Conservation (phyloP, 2,329 filamentous ascomycete genomes). For the Amphichorda felina region DNA sequence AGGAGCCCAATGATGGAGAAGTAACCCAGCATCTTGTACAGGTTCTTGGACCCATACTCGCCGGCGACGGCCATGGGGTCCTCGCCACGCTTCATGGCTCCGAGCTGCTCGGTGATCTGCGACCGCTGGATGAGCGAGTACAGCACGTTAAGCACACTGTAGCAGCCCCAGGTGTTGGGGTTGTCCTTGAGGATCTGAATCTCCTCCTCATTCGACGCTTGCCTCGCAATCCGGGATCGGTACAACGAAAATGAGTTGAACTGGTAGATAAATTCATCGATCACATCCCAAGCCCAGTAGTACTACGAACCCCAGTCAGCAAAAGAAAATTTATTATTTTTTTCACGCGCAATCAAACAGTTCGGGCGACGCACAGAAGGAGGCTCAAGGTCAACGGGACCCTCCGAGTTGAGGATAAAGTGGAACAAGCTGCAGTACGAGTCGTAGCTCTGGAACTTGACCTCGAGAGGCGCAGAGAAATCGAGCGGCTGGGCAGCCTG, state of each 20-base stretch:
- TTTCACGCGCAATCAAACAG: neutral
- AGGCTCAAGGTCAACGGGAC: slow-evolving; percentile 93
- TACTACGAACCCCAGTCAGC: slow-evolving; percentile 45
- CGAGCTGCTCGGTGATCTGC: slow-evolving; percentile 95
- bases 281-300: slow-evolving; percentile 99
- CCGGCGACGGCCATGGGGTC: slow-evolving; percentile 80
- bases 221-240: slow-evolving; percentile 78
- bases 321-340: too few relatives aligned
- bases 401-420: slow-evolving; percentile 97
- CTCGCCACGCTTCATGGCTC: slow-evolving; percentile 87
- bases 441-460: slow-evolving; percentile 98
- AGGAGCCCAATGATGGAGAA: slow-evolving; percentile 98
- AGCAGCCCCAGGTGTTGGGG: slow-evolving; percentile 98
- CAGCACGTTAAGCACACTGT: slow-evolving; percentile 96
- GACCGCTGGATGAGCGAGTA: slow-evolving; percentile 98
- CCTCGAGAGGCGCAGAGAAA: slow-evolving; percentile 89
- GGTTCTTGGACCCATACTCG: slow-evolving; percentile 85
- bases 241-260: slow-evolving; percentile 99
- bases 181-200: slow-evolving; percentile 85
- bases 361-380: slow-evolving; percentile 62
- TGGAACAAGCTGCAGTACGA: slow-evolving; percentile 99
- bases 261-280: slow-evolving; percentile 99
- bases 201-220: slow-evolving; percentile 82
- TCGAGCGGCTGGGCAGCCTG: slow-evolving; percentile 91
- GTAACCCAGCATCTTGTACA: slow-evolving; percentile 98